Conservation (phyloP, 2,329 filamentous ascomycete species). For the Microthyrium microscopicum region DNA sequence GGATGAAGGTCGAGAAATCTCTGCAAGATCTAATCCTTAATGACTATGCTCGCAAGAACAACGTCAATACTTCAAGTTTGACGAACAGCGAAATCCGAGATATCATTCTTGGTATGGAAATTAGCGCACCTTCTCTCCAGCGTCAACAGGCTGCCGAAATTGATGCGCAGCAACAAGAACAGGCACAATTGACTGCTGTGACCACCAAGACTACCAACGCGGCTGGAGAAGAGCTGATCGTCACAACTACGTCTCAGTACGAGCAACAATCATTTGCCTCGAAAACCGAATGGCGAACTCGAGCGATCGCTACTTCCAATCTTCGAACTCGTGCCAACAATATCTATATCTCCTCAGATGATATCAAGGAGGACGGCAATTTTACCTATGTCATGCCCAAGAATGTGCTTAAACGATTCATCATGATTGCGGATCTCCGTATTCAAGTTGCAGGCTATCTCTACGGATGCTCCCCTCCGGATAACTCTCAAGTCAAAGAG, state of each 20-base stretch:
- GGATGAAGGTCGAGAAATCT: conserved; percentile 98
- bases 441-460: conserved; percentile 94
- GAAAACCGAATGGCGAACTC: conserved; percentile 96
- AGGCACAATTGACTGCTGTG: conserved; percentile 88
- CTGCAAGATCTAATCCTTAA: conserved; percentile 91
- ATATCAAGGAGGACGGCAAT: conserved; percentile 72
- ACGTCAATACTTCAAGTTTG: conserved; percentile 93
- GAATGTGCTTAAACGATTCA: conserved; percentile 96
- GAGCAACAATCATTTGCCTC: conserved; percentile 96
- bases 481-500: conserved; percentile 95
- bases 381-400: conserved; percentile 98
- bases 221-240: conserved; percentile 92
- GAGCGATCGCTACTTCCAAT: conserved; percentile 93
- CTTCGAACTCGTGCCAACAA: conserved; percentile 88
- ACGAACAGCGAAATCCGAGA: conserved; percentile 95
- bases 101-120: conserved; percentile 99
- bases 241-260: conserved; percentile 94
- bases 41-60: conserved; percentile 99
- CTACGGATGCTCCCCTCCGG: conserved; percentile 79
- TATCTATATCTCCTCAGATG: conserved; percentile 94
- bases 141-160: conserved; percentile 96
- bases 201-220: conserved; percentile 98
- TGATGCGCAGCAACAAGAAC: conserved; percentile 96
- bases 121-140: conserved; percentile 93
- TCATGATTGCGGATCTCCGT: conserved; percentile 87